Evolutionary conservation across 2,329 filamentous ascomycete genomes (phyloP), one percentile per base, ranked within the genome.

Genomic region (Nothomitra cinnamomea): DNA sequence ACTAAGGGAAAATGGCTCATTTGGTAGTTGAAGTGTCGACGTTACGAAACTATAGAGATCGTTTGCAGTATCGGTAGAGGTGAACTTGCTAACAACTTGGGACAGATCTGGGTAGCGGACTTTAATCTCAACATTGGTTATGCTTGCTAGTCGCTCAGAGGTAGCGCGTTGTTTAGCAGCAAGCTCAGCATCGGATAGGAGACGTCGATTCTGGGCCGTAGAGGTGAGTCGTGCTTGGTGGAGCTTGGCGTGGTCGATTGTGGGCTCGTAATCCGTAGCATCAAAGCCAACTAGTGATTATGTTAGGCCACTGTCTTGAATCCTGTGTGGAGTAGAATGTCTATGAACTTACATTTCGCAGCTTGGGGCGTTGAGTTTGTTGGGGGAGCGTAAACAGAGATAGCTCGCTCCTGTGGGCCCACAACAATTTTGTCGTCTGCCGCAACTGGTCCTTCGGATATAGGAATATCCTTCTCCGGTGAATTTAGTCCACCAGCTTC

Each of bases 71-170:
- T 89, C 82, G 1, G 71, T 65, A 19, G 79, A 78, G 1, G 73
- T 75, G 59, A 94, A 80, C n/a, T 74, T 76, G 69, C 82, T 82
- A 52, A 87, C 79, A 32, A 88, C 79, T 53, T 82, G 80, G 55
- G 81, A 85, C 60, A 89, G 85, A 64, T 96, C 89, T 0, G 90
- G 90, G 60, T 95, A 89, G 24, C 89, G 83, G 50, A 95, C 77
- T 58, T 85, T 87, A 58, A 96, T 74, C 25, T 79, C 75, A 32
- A 94, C 77, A 32, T 78, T 77, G 51, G 77, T 79, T 56, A 89
- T 74, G 3, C 77, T 74, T 3, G 81, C 76, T 1, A 88, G 70
- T 57, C 74, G 82, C 28, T 81, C 79, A 48, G 78, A 76, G 52
- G 82, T 79, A 21, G 78, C 80, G 3, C 77, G 72, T 35, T 80